A percentile compares a stretch with the other conserved stretches of the same genome.
These are phyloP conservation scores for Daedaleopsis nitida DNA, from an alignment of 768 basidiomycete species.

Conservation along the genomic window DNA sequence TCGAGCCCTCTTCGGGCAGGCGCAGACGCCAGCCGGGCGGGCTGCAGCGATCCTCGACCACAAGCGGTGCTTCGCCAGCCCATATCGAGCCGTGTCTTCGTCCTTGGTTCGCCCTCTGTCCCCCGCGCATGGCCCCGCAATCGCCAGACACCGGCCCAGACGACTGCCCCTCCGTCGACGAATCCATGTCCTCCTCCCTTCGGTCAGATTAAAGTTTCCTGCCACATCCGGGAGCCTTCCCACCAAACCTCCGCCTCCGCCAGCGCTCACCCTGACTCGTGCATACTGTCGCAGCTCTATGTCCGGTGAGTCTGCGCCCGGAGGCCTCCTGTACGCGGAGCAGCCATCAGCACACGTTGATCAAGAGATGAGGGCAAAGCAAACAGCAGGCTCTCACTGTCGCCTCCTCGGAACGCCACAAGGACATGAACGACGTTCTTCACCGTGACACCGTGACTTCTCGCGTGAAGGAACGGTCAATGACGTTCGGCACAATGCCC, in stretches of 20 bases:
- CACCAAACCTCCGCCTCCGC: neutral
- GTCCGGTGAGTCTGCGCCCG: too few species aligned
- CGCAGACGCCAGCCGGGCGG: constrained; percentile 11
- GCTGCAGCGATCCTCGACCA: constrained; percentile 12
- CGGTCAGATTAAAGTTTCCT: neutral
- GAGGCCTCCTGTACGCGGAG: neutral
- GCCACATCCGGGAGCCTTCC: neutral
- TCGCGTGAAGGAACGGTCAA: neutral
- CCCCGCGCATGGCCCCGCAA: neutral
- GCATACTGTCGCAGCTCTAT: neutral
- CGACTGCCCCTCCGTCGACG: neutral
- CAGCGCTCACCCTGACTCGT: neutral
- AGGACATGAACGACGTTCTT: neutral
- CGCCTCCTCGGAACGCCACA: neutral
- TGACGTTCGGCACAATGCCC: neutral
- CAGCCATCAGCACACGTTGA: neutral
- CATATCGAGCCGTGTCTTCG: constrained; percentile 5
- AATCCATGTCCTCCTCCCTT: neutral
- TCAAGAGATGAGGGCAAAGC: neutral
- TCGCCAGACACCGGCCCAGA: too few species aligned
- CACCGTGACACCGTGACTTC: neutral
- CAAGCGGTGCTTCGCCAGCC: neutral
- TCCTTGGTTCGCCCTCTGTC: constrained; percentile 2
- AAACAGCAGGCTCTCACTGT: neutral
- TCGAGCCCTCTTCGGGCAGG: constrained; percentile 6